A percentile compares a stretch with the other conserved stretches of the same genome.
Evolutionary conservation across 225 moss, liverwort and hornwort genomes (phyloP).

Genomic region (Pleurozium schreberi): DNA sequence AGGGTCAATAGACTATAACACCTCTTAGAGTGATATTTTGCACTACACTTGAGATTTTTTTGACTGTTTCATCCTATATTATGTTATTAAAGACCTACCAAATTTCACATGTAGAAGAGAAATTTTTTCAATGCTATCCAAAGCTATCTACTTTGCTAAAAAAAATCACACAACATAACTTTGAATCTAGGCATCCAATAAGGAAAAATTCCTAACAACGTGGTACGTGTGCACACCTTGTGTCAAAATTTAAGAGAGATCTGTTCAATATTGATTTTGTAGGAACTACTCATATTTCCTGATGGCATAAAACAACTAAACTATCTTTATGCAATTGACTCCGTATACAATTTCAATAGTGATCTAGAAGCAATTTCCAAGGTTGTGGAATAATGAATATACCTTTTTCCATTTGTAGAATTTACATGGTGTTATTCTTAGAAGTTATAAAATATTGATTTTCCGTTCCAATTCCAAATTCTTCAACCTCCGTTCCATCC

Average conservation of each 20-base stretch:
- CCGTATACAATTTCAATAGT: not conserved
- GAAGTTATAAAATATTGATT: not conserved
- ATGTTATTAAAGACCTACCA: not conserved
- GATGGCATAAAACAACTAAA: not conserved
- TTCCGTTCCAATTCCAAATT: not conserved
- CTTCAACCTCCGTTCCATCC: not conserved
- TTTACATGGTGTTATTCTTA: not conserved
- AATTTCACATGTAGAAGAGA: not conserved
- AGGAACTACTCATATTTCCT: not conserved
- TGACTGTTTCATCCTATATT: not conserved
- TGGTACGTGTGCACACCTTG: not conserved
- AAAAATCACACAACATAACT: accelerated
- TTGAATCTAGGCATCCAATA: not conserved
- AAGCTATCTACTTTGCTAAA: accelerated
- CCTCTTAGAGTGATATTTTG: not conserved
- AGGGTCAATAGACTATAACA: not conserved
- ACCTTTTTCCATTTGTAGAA: accelerated
- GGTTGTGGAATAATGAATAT: not conserved
- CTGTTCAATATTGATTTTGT: accelerated
- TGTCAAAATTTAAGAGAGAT: not conserved
- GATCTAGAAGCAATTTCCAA: not conserved
- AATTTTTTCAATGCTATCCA: accelerated
- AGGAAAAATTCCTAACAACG: no score
- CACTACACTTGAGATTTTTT: not conserved
- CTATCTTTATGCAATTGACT: not conserved